A percentile compares a stretch with the other conserved stretches of the same genome.
Evolutionary conservation across 2,329 filamentous ascomycete species (phyloP).

Genomic region (Colletotrichum magnum): DNA sequence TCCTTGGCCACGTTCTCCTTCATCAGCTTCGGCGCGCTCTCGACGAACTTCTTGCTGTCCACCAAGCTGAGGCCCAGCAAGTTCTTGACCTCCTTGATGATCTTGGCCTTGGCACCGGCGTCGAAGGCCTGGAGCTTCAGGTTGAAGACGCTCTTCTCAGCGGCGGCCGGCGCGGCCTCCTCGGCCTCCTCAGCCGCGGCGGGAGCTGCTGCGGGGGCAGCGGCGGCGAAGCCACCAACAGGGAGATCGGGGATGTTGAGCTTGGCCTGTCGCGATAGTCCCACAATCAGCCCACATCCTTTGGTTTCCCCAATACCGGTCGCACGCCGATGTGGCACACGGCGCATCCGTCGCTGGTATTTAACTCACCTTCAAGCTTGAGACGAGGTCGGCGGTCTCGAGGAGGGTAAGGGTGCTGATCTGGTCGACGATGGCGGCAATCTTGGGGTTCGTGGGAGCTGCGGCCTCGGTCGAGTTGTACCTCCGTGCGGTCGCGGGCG

Average conservation of each 20-base stretch:
- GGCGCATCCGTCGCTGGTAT: neutral
- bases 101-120: slow-evolving; percentile 91
- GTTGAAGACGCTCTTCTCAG: slow-evolving; percentile 98
- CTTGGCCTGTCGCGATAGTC: slow-evolving; percentile 73
- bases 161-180: slow-evolving; percentile 87
- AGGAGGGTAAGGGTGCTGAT: slow-evolving; percentile 98
- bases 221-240: slow-evolving; percentile 88
- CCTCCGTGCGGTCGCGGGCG: slow-evolving; percentile 72
- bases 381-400: slow-evolving; percentile 96
- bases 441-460: slow-evolving; percentile 83
- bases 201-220: slow-evolving; percentile 65
- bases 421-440: slow-evolving; percentile 94
- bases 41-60: slow-evolving; percentile 99
- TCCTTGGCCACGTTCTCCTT: slow-evolving; percentile 99
- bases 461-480: slow-evolving; percentile 89
- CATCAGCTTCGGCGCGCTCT: slow-evolving; percentile 97
- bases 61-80: slow-evolving; percentile 96
- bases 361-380: slow-evolving; percentile 86
- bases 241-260: slow-evolving; percentile 99
- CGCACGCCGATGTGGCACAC: neutral
- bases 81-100: slow-evolving; percentile 99
- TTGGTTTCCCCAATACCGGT: neutral
- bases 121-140: slow-evolving; percentile 95
- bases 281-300: slow-evolving; percentile 31
- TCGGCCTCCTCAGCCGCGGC: slow-evolving; percentile 84